phyloP scores from a whole-genome alignment of 768 basidiomycete genomes.

The Flagelloscypha sp. region DNA sequence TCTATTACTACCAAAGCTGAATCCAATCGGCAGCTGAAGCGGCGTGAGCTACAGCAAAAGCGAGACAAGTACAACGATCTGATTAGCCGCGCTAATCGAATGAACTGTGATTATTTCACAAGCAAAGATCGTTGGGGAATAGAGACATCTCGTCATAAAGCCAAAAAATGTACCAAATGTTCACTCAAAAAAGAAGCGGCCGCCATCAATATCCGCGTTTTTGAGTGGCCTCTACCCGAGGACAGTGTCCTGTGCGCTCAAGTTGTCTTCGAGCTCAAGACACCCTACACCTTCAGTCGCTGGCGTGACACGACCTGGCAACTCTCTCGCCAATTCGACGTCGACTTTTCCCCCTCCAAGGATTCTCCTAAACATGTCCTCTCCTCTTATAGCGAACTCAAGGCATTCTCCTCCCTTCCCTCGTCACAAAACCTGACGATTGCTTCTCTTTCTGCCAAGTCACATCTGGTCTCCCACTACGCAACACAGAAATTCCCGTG shows the following conservation, averaged over 20 bases:
- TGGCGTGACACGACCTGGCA: neutral
- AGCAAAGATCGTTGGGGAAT: neutral
- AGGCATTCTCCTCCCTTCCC: neutral
- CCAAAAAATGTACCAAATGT: neutral
- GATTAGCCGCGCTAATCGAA: neutral
- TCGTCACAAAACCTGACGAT: neutral
- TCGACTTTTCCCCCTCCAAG: neutral
- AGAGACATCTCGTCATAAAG: neutral
- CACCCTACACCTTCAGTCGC: neutral
- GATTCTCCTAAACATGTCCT: neutral
- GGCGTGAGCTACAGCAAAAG: too few relatives aligned
- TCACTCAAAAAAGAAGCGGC: neutral
- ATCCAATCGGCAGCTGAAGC: too few relatives aligned
- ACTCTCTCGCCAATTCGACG: neutral
- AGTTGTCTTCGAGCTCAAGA: neutral
- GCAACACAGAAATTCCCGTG: slow-evolving; percentile 9
- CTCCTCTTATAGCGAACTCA: neutral
- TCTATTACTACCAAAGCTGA: too few relatives aligned
- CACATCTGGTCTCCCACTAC: neutral
- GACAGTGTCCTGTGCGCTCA: neutral
- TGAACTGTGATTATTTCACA: neutral
- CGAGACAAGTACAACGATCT: neutral
- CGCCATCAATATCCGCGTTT: neutral
- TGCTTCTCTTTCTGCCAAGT: neutral
- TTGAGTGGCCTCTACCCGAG: neutral